phyloP scores from a whole-genome alignment of 192 early-diverging fungal genomes.

The Umbelopsis sp. region DNA sequence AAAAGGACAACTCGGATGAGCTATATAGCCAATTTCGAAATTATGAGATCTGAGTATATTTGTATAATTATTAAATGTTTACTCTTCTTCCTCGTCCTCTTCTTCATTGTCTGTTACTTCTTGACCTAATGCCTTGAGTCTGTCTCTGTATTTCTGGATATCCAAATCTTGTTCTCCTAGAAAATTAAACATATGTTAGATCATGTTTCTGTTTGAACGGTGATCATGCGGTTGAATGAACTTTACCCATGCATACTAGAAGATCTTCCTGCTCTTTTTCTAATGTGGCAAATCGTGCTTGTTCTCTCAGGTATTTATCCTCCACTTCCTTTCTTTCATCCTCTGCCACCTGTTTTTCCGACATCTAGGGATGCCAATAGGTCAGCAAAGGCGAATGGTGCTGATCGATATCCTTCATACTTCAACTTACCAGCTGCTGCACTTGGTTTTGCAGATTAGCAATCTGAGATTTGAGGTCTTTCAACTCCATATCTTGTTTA shows the following conservation, averaged over 20 bases:
- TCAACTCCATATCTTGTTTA: conserved; percentile 5
- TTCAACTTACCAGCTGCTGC: conserved; percentile 7
- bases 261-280: conserved; percentile 53
- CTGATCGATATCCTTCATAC: conserved; percentile 1
- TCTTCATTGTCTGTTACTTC: conserved; percentile 44
- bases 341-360: not conserved
- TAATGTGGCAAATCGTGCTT: conserved; percentile 40
- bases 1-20: conserved; percentile 3
- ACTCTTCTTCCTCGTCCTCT: conserved; percentile 39
- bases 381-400: not conserved
- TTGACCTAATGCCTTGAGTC: conserved; percentile 36
- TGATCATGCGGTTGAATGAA: no score
- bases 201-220: not conserved
- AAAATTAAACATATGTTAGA: not conserved
- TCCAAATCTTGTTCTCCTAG: conserved; percentile 45
- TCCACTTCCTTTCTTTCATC: conserved; percentile 16
- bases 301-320: conserved; percentile 22
- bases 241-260: conserved; percentile 41
- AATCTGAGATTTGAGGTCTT: conserved; percentile 16
- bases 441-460: not conserved
- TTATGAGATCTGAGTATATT: conserved; percentile 22
- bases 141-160: conserved; percentile 35
- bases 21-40: conserved; percentile 31
- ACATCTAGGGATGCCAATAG: not conserved
- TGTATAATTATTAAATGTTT: conserved; percentile 4